Evolutionary conservation across 306 rosid species (phyloP).

Genomic region (Cyclanthera cordifolia): DNA sequence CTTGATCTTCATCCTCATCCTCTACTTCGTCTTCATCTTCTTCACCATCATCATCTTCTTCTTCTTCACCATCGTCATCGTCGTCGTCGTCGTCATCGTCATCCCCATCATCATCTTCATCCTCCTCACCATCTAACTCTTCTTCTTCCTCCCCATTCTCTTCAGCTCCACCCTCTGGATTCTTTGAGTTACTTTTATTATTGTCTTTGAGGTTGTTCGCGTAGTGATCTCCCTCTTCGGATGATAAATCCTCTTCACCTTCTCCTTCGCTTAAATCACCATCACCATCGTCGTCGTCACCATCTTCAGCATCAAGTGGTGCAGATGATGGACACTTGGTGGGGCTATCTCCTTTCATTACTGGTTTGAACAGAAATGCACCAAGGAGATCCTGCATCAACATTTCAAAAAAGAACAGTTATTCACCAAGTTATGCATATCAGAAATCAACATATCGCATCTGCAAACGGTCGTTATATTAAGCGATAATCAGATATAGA

Average conservation of each 20-base stretch:
- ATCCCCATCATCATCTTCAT: slow-evolving; percentile 19
- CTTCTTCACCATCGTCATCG: slow-evolving; percentile 20
- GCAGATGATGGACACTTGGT: slow-evolving; percentile 24
- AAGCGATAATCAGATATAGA: background rate
- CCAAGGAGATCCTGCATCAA: slow-evolving; percentile 36
- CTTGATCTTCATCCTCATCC: slow-evolving; percentile 40
- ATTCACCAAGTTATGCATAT: no score
- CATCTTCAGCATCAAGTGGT: slow-evolving; percentile 51
- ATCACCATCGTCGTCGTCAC: slow-evolving; percentile 34
- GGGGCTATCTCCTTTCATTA: slow-evolving; percentile 26
- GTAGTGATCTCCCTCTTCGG: slow-evolving; percentile 58
- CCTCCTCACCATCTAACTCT: background rate
- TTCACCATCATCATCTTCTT: slow-evolving; percentile 31
- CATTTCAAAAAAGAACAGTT: slow-evolving; percentile 3
- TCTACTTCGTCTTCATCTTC: slow-evolving; percentile 44
- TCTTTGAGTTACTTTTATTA: slow-evolving; percentile 43
- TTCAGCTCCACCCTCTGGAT: slow-evolving; percentile 53
- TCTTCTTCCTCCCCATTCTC: slow-evolving; percentile 35
- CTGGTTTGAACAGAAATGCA: slow-evolving; percentile 16
- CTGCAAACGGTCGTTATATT: background rate
- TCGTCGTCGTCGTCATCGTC: slow-evolving; percentile 25
- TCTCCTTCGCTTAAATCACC: slow-evolving; percentile 55
- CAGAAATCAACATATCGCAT: no score
- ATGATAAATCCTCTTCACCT: slow-evolving; percentile 73
- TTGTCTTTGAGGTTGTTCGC: slow-evolving; percentile 47